These are phyloP conservation scores for Porogramme epimiltina DNA, from an alignment of 1,284 basidiomycete genomes.

Conservation along the genomic window DNA sequence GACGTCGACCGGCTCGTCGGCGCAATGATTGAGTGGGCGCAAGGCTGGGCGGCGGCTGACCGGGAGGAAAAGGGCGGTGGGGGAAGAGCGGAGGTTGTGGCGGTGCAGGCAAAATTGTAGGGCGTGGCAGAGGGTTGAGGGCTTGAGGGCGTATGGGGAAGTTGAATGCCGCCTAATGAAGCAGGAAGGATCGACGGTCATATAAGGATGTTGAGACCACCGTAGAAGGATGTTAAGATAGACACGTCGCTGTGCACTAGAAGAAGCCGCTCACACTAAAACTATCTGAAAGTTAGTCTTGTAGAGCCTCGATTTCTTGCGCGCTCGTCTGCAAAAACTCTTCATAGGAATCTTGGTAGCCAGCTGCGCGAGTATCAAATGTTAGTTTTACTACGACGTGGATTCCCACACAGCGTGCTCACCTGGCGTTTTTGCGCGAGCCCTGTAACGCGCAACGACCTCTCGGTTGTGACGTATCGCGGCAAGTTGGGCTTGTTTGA, in stretches of 20 bases:
- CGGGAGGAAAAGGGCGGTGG: background rate
- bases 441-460: constrained; percentile 64
- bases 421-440: constrained; percentile 55
- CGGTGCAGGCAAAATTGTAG: constrained; percentile 23
- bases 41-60: constrained; percentile 21
- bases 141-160: background rate
- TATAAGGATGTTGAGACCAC: too few relatives aligned
- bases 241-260: too few relatives aligned
- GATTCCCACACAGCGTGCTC: constrained; percentile 13
- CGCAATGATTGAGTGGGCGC: constrained; percentile 34
- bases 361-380: constrained; percentile 34
- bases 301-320: constrained; percentile 61
- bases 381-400: constrained; percentile 6
- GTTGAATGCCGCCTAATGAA: background rate
- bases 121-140: background rate
- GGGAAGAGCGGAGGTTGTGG: background rate
- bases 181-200: background rate
- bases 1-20: constrained; percentile 64
- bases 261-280: too few relatives aligned
- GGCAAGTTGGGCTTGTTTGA: constrained; percentile 76
- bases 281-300: constrained; percentile 43
- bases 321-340: constrained; percentile 56
- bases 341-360: constrained; percentile 62
- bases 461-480: constrained; percentile 73
- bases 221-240: too few relatives aligned